Evolutionary conservation across 2,329 filamentous ascomycete genomes (phyloP).

Genomic region (Exophiala calicioides): DNA sequence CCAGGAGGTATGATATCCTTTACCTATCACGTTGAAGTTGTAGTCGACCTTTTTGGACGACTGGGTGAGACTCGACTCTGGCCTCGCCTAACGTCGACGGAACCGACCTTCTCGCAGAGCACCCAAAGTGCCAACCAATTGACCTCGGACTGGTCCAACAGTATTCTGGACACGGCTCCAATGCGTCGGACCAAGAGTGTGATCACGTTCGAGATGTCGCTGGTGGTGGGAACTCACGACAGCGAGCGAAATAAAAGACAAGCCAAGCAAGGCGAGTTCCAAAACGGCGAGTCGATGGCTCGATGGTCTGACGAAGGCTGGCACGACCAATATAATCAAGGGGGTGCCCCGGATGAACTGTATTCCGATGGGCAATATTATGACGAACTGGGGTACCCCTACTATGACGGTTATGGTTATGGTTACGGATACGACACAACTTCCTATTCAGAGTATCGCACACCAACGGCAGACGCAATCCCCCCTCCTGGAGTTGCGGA

Average conservation of each 20-base stretch:
- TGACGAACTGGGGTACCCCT: conserved; percentile 25
- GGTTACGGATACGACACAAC: conserved; percentile 16
- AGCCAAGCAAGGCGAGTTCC: conserved; percentile 17
- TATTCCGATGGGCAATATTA: conserved; percentile 28
- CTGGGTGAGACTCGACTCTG: conserved; percentile 71
- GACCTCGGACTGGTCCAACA: conserved; percentile 51
- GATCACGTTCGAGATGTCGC: conserved; percentile 81
- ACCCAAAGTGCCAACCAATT: conserved; percentile 39
- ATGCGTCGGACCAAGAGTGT: conserved; percentile 88
- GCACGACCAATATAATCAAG: conserved; percentile 15
- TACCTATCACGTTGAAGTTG: conserved; percentile 88
- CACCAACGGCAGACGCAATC: conserved; percentile 17
- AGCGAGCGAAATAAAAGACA: conserved; percentile 52
- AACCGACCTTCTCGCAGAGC: conserved; percentile 38
- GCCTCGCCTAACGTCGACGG: conserved; percentile 50
- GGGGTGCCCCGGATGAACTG: conserved; percentile 21
- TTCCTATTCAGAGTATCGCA: conserved; percentile 12
- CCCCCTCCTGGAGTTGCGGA: conserved; percentile 58
- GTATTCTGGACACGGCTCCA: conserved; percentile 83
- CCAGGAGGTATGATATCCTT: conserved; percentile 95
- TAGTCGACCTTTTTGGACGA: conserved; percentile 88
- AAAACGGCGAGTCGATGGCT: neutral
- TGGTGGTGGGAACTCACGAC: conserved; percentile 83
- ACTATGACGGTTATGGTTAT: conserved; percentile 21
- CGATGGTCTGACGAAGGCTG: conserved; percentile 16